These are phyloP conservation scores for Trifolium subterraneum DNA, from an alignment of 306 rosid genomes.

Conservation along the genomic window DNA sequence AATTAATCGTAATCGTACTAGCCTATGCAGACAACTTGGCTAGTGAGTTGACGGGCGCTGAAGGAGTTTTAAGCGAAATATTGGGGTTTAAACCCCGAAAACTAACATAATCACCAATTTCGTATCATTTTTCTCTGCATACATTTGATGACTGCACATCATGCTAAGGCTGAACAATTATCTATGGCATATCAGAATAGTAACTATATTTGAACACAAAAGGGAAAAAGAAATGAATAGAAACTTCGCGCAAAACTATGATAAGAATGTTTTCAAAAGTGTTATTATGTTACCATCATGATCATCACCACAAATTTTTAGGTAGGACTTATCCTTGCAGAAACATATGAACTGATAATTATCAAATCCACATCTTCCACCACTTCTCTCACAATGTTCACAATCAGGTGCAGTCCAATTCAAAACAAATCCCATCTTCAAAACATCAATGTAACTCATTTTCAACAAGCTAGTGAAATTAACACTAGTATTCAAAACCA, in stretches of 20 bases:
- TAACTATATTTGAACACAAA: constrained; percentile 8
- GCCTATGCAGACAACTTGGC: not conserved
- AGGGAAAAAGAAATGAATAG: constrained; percentile 7
- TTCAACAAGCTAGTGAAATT: constrained; percentile 38
- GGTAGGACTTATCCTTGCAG: constrained; percentile 59
- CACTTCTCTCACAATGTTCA: constrained; percentile 58
- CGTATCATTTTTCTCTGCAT: not conserved
- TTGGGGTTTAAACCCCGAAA: not conserved
- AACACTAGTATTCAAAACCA: constrained; percentile 28
- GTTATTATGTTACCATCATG: constrained; percentile 52
- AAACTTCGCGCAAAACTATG: not conserved
- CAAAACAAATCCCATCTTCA: constrained; percentile 71
- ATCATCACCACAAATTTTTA: constrained; percentile 51
- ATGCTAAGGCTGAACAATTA: no score
- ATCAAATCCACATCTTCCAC: constrained; percentile 67
- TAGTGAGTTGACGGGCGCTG: not conserved
- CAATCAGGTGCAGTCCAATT: constrained; percentile 66
- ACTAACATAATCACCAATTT: not conserved
- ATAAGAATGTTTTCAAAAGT: constrained; percentile 13
- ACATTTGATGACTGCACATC: not conserved
- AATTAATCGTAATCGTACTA: not conserved
- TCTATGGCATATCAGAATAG: not conserved
- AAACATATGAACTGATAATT: constrained; percentile 52
- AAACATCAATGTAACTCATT: constrained; percentile 55
- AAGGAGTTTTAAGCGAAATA: not conserved